Base-by-base conservation (phyloP, 495 filamentous ascomycete species). In the Daldinia caldariorum region DNA sequence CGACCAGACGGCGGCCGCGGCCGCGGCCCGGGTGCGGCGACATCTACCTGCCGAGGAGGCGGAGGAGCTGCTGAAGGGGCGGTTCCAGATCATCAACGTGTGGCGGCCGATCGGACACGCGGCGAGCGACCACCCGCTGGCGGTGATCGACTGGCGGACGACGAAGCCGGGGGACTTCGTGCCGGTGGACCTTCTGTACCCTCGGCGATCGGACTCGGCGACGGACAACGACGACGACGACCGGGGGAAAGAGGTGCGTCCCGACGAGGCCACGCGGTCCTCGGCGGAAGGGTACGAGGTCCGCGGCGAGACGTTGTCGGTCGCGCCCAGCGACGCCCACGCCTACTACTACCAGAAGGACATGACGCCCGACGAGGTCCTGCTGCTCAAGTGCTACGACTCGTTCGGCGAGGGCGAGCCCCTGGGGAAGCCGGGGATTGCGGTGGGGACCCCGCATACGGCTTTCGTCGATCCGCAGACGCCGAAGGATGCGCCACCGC, bases 341-440 rank as follows among this genome's bases (percentile, higher is more conserved):
- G 79, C 82, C 78, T 94, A 92, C 87, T 88, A 88, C 69, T 97
- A 97, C 74, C 88, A 89, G 83, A 91, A 89, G 69, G 92, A 92
- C 10, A 92, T 95, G 90, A 85, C 77, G 71, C 86, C 89, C 26
- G 85, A 90, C 45, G 93, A 97, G 81, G 83, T 87, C 45, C 73
- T 97, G 73, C 81, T 97, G 64, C 81, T 97, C 58, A 91, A 96
- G 84, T 97, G 93, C 73, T 94, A 88, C 63, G 93, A 97, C 80
- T 87, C 80, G 31, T 88, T 89, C 84, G 75, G 80, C 20, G 83
- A 90, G 72, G 78, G 82, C 2, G 62, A 80, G 43, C 79, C 79
- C 3, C 58, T 49, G 1, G 80, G 82, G 12, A 76, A 59, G 58
- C 79, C 80, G 53, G 86, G 75, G n/a, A 79, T 88, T 13, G 88